These are phyloP conservation scores for Geotrichum europaeum DNA, from an alignment of 1,139 yeast species.

Conservation along the genomic window DNA sequence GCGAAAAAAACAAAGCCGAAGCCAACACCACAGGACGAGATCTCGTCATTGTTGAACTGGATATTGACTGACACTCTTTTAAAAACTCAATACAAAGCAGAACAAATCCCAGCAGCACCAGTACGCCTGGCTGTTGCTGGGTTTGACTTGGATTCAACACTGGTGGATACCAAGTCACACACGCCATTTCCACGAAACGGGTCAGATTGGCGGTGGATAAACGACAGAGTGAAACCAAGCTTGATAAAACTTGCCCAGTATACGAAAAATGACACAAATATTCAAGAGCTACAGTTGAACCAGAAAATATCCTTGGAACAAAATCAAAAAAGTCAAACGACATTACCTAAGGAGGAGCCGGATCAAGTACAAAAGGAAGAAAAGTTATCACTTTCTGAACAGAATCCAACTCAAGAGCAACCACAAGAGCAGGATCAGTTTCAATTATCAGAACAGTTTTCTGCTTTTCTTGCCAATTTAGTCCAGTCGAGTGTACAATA, in stretches of 20 bases:
- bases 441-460: constrained; percentile 7
- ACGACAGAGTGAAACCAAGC: constrained; percentile 30
- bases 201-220: constrained; percentile 66
- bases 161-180: constrained; percentile 58
- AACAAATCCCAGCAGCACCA: background rate
- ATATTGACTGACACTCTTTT: constrained; percentile 1
- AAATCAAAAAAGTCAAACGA: too few relatives aligned
- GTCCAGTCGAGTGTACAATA: constrained; percentile 26
- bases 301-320: too few relatives aligned
- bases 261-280: background rate
- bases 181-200: constrained; percentile 49
- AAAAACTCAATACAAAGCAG: background rate
- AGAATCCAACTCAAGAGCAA: constrained; percentile 8
- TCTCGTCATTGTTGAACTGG: background rate
- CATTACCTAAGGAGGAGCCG: background rate
- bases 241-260: constrained; percentile 26
- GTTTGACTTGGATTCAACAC: constrained; percentile 71
- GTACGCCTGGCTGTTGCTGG: constrained; percentile 44
- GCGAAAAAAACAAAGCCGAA: background rate
- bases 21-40: background rate
- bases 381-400: constrained; percentile 4
- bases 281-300: background rate
- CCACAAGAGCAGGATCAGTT: background rate
- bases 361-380: background rate
- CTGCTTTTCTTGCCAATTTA: background rate